These are phyloP conservation scores for Schrenkiella parvula DNA, from an alignment of 345 rosid genomes.

Conservation along the genomic window DNA sequence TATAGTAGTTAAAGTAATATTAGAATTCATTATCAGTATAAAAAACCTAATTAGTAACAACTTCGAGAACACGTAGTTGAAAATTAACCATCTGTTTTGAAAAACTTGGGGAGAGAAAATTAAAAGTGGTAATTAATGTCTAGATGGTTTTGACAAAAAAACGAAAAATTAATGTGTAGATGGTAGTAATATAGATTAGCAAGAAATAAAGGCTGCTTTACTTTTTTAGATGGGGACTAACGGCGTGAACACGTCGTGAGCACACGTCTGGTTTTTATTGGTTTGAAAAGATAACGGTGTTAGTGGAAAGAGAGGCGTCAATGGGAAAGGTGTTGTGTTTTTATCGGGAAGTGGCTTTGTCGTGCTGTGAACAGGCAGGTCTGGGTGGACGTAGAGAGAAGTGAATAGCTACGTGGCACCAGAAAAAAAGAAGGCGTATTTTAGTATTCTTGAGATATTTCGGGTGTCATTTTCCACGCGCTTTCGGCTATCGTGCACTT, in stretches of 20 bases:
- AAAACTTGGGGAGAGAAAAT: background rate
- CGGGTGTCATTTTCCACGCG: background rate
- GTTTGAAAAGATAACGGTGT: conserved; percentile 43
- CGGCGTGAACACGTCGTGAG: conserved; percentile 38
- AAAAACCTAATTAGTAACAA: background rate
- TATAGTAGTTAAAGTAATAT: too few species aligned
- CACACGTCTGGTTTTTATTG: conserved; percentile 22
- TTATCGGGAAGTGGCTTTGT: conserved; percentile 63
- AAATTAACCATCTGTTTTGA: background rate
- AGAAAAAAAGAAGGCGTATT: conserved; percentile 22
- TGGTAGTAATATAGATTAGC: conserved; percentile 7
- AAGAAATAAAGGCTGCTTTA: conserved; percentile 42
- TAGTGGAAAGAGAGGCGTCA: conserved; percentile 35
- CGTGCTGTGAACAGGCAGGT: conserved; percentile 78
- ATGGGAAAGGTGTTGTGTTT: conserved; percentile 56
- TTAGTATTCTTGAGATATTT: conserved; percentile 14
- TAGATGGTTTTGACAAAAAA: background rate
- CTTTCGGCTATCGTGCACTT: conserved; percentile 29
- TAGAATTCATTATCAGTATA: background rate
- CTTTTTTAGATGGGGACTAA: conserved; percentile 21
- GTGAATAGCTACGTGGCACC: conserved; percentile 27
- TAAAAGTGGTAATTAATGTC: background rate
- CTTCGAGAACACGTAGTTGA: background rate
- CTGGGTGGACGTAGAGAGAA: conserved; percentile 39
- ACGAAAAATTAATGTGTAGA: background rate